phyloP scores from a whole-genome alignment of 352 stramenopile species.

The Thalassiosira oceanica region DNA sequence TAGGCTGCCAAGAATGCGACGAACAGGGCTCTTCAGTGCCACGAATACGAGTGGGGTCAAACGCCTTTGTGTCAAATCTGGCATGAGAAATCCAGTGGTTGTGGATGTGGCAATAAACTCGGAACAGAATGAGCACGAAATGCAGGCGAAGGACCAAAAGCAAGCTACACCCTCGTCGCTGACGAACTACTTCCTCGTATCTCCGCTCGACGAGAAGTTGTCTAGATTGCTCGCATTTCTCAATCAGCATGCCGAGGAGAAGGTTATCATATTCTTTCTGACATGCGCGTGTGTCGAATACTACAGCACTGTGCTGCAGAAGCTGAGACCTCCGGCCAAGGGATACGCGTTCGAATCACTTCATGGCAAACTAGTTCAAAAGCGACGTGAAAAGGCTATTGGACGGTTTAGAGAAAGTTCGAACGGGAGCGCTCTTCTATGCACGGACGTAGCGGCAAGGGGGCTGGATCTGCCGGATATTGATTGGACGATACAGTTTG shows the following conservation, averaged over 20 bases:
- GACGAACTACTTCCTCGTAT: slow-evolving; percentile 95
- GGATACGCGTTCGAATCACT: slow-evolving; percentile 75
- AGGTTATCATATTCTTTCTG: slow-evolving; percentile 98
- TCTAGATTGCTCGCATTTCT: slow-evolving; percentile 91
- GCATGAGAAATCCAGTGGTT: slow-evolving; percentile 96
- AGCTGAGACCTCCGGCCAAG: slow-evolving; percentile 61
- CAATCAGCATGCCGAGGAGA: slow-evolving; percentile 81
- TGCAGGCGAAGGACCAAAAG: slow-evolving; percentile 15
- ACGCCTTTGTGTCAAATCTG: slow-evolving; percentile 91
- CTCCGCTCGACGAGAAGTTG: slow-evolving; percentile 91
- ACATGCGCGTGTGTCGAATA: slow-evolving; percentile 99
- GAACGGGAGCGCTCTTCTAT: slow-evolving; percentile 90
- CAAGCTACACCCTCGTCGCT: slow-evolving; percentile 82
- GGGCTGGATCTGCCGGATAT: slow-evolving; percentile 98
- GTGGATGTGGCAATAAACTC: slow-evolving; percentile 95
- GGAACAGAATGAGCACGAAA: slow-evolving; percentile 34
- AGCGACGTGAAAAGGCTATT: slow-evolving; percentile 77
- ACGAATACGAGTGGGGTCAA: slow-evolving; percentile 87
- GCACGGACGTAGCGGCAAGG: slow-evolving; percentile 97
- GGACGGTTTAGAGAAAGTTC: slow-evolving; percentile 71
- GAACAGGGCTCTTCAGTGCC: slow-evolving; percentile 90
- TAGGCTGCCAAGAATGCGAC: slow-evolving; percentile 94
- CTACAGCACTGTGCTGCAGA: slow-evolving; percentile 89
- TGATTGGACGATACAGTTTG: slow-evolving; percentile 99
- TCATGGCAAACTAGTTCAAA: slow-evolving; percentile 92